Evolutionary conservation across 1,284 basidiomycete genomes (phyloP).

Genomic region (Termitomyces sp.): DNA sequence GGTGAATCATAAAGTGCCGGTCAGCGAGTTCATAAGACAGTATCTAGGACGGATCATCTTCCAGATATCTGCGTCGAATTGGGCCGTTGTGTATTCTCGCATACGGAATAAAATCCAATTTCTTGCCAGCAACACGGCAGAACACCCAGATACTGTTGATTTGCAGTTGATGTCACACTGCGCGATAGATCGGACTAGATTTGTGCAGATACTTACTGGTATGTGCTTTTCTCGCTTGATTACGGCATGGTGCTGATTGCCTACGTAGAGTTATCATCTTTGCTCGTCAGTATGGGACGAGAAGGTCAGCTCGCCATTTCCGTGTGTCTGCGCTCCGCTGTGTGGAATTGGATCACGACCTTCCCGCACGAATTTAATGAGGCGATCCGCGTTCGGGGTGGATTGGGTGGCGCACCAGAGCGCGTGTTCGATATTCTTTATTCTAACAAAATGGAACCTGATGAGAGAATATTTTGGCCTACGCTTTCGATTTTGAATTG

Average conservation of each 20-base stretch:
- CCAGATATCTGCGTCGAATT: conserved; percentile 87
- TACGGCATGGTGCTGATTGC: neutral
- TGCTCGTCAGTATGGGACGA: conserved; percentile 80
- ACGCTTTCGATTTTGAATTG: conserved; percentile 75
- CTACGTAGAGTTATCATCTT: conserved; percentile 67
- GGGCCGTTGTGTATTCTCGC: conserved; percentile 74
- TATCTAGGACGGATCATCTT: conserved; percentile 79
- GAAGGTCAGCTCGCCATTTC: conserved; percentile 74
- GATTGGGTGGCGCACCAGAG: conserved; percentile 77
- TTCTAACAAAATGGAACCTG: conserved; percentile 51
- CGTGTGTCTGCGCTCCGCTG: conserved; percentile 68
- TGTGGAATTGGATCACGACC: conserved; percentile 91
- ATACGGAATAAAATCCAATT: conserved; percentile 70
- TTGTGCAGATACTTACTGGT: conserved; percentile 68
- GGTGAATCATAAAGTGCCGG: conserved; percentile 49
- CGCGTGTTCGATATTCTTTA: conserved; percentile 78
- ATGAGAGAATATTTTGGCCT: conserved; percentile 68
- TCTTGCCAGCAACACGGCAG: conserved; percentile 51
- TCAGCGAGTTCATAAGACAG: conserved; percentile 61
- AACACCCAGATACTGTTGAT: conserved; percentile 64
- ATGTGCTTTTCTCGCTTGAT: conserved; percentile 6
- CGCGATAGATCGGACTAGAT: conserved; percentile 58
- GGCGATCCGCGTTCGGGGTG: conserved; percentile 57
- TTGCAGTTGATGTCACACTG: conserved; percentile 72
- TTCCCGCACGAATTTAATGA: conserved; percentile 81